Base-by-base conservation (phyloP, 1,139 yeast genomes). In the Pichia sp. region DNA sequence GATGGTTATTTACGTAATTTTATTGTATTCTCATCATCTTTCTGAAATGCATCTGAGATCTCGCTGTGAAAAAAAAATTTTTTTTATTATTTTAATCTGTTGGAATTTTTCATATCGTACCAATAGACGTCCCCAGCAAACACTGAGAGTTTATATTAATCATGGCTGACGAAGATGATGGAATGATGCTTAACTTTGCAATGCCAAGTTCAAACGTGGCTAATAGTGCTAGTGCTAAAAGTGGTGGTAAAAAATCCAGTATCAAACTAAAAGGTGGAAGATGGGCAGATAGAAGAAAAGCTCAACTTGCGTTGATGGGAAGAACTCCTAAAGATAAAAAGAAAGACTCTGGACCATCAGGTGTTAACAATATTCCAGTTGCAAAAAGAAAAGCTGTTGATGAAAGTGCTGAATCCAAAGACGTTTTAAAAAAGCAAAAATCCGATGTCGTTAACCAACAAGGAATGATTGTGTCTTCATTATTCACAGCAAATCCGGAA, bases 271-370 rank as follows among this genome's bases (percentile, higher is more conserved):
- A 73, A 6, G 92, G 94, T 32, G 94, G 94, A 6, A 73, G 73
- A 55, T 85, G 95, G 95, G 81, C 77, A 55, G 95, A 85, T 49
- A 72, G 95, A 51, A 70, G 94, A 54, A 75, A 74, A 57, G 71
- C 72, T 39, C 78, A 75, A 55, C 65, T 78, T 45, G 60, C 66
- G 27, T 54, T 68, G 40, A 71, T 68, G 55, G 80, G 80, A 28
- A 65, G 77, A 59, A 69, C 70, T 1, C 39, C 41, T 49, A 51
- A 53, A 41, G 29, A 43, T 32, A 41, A 38, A 28, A 38, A 6
- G 7, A 29, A 37, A 7, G 16, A 2, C 8, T 23, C 43, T 26
- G 44, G 32, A 37, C 11, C 9, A 16, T n/a, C 33, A 26, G 47
- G 45, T 29, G 49, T 45, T 2, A 49, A 50, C 33, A 47, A 44